Conservation (phyloP, 164 flowering plant species). For the Liriodendron chinense region DNA sequence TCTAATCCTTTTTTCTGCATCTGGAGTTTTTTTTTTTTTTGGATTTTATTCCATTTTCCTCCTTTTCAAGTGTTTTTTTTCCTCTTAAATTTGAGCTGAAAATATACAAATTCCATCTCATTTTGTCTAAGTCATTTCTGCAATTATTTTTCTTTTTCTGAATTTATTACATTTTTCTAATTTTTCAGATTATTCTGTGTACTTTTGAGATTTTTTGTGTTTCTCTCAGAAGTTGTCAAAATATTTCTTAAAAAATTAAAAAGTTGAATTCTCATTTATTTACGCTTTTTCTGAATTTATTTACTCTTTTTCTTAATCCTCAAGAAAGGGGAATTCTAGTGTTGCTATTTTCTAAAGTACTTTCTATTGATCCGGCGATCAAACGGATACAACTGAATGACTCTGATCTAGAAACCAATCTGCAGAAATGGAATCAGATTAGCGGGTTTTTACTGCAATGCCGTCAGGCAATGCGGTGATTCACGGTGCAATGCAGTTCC, state of each 20-base stretch:
- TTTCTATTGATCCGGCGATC: not conserved
- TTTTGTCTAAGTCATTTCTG: no score
- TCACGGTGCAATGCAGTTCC: constrained; percentile 58
- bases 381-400: not conserved
- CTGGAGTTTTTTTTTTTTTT: no score
- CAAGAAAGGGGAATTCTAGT: not conserved
- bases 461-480: constrained; percentile 57
- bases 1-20: not conserved
- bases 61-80: no score
- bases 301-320: no score
- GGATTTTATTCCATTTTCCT: not conserved
- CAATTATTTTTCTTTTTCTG: no score
- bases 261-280: not conserved
- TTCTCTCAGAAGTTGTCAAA: not conserved
- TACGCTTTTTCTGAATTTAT: not conserved
- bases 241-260: no score
- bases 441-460: constrained; percentile 57
- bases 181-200: not conserved
- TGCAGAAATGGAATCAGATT: not conserved
- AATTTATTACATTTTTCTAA: no score
- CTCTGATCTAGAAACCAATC: not conserved
- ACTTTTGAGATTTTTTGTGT: no score
- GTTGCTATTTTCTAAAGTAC: not conserved
- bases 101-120: no score
- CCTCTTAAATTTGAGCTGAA: no score